Base-by-base conservation (phyloP, 495 filamentous ascomycete genomes). In the Thermochaetoides thermophila region DNA sequence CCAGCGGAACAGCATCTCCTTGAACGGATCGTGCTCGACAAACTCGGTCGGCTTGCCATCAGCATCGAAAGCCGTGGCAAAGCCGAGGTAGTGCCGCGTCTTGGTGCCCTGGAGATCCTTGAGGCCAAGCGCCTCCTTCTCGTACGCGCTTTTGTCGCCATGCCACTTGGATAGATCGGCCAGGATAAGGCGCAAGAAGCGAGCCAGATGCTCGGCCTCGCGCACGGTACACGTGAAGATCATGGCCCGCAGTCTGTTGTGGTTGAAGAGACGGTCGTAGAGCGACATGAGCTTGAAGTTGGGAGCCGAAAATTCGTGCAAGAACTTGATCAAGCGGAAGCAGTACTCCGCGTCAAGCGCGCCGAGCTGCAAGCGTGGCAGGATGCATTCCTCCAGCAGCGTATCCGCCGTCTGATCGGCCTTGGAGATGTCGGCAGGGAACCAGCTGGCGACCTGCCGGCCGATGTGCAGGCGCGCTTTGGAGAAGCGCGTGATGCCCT, bases 201-300 rank as follows among this genome's bases (percentile, higher is more conserved):
- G 76, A 11, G 84, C 89, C 13, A 96, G 60, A 46, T 91, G 80
- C 51, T 93, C 82, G 1, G 85, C 83, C 55, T 99, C 91, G 23
- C 80, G 76, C 11, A 84, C 73, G 0, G 84, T 89, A 56, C 82
- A 91, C 9, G 78, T 64, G 49, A 87, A 92, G 39, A 99, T 81
- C 29, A 93, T 65, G 13, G 78, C 68, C 0, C 76, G 74, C 9
- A 96, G 60, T 29, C 78, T 62, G 33, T 84, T 81, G 39, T 84
- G 71, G 34, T 73, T 73, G 59, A 99, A 86, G 8, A 99, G 62
- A 16, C 74, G 75, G 38, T 87, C 81, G 43, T 92, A 76, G 8
- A 96, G 56, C 22, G 76, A 77, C 48, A 86, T 74, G 5, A 85
- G 86, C 38, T 81, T 73, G 60, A 99, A 94, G 37, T 85, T 84